These are phyloP conservation scores for Brasilioporus rufonigricans DNA, from an alignment of 768 basidiomycete genomes.

Conservation along the genomic window DNA sequence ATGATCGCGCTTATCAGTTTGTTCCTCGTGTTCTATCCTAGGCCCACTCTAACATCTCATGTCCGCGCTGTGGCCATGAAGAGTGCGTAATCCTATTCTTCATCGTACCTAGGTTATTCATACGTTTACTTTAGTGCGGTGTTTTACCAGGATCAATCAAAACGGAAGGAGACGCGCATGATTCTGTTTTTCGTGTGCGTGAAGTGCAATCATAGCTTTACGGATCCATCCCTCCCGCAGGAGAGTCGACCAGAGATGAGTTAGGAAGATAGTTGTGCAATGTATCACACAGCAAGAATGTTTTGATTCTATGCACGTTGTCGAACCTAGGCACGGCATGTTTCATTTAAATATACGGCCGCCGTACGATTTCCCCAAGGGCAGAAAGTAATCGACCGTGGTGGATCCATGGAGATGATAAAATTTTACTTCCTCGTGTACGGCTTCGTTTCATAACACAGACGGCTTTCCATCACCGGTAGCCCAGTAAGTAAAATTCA, in stretches of 20 bases:
- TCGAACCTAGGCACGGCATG: neutral
- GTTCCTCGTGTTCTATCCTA: constrained; percentile 26
- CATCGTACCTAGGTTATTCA: neutral
- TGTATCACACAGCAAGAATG: neutral
- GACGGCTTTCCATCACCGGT: neutral
- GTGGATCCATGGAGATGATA: neutral
- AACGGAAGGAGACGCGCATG: constrained; percentile 94
- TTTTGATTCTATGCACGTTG: constrained; percentile 2
- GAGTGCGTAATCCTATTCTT: constrained; percentile 27
- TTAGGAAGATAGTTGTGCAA: constrained; percentile 12
- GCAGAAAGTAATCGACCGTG: neutral
- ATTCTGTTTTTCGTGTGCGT: constrained; percentile 89
- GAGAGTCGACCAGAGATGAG: constrained; percentile 38
- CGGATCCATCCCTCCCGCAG: constrained; percentile 59
- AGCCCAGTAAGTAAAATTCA: neutral
- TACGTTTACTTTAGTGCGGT: constrained; percentile 63
- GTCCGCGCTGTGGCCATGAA: constrained; percentile 45
- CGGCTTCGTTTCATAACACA: neutral
- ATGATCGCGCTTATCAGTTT: neutral
- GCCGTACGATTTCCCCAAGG: neutral
- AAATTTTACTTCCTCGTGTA: neutral
- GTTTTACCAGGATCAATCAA: constrained; percentile 95
- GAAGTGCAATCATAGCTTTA: constrained; percentile 74
- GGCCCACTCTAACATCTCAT: constrained; percentile 82
- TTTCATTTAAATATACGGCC: neutral